These are phyloP conservation scores for Yamadazyma nakazawae DNA, from an alignment of 805 yeast species.

Conservation along the genomic window DNA sequence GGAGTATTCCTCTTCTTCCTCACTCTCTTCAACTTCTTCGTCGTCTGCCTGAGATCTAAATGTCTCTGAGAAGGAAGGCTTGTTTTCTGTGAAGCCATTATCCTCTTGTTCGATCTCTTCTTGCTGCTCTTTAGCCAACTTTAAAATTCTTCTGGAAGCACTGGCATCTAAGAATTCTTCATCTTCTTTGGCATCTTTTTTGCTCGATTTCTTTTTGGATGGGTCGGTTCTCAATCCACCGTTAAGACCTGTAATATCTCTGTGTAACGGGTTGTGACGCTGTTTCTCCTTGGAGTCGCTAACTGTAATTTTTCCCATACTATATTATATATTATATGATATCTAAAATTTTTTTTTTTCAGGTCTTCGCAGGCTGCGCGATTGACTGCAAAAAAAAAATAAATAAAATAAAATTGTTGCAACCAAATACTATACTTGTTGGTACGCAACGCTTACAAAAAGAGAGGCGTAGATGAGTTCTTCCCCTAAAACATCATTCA, in stretches of 20 bases:
- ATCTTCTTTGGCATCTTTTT: conserved; percentile 39
- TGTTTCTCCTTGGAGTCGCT: conserved; percentile 50
- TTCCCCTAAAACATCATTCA: conserved; percentile 79
- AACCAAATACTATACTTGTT: not conserved
- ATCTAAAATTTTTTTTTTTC: conserved; percentile 10
- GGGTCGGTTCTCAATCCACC: conserved; percentile 58
- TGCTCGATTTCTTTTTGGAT: conserved; percentile 27
- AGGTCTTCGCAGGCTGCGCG: conserved; percentile 1
- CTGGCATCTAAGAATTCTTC: conserved; percentile 76
- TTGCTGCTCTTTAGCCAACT: conserved; percentile 89
- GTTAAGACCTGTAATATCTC: conserved; percentile 69
- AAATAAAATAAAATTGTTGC: not conserved
- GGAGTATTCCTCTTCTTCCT: conserved; percentile 49
- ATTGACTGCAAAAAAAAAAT: conserved; percentile 2
- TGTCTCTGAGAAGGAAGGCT: conserved; percentile 21
- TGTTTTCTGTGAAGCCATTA: conserved; percentile 18
- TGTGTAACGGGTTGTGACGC: conserved; percentile 79
- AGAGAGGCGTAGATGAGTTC: conserved; percentile 54
- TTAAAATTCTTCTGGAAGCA: conserved; percentile 79
- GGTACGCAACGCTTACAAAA: conserved; percentile 27
- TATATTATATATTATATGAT: not conserved
- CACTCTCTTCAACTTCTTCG: conserved; percentile 30
- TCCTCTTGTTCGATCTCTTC: conserved; percentile 72
- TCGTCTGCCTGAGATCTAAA: conserved; percentile 19
- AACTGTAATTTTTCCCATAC: conserved; percentile 66